Percentiles rank a stretch among this genome's conserved stretches.
Evolutionary conservation across 2,329 filamentous ascomycete species (phyloP).

Genomic region (Colletotrichum kahawae): DNA sequence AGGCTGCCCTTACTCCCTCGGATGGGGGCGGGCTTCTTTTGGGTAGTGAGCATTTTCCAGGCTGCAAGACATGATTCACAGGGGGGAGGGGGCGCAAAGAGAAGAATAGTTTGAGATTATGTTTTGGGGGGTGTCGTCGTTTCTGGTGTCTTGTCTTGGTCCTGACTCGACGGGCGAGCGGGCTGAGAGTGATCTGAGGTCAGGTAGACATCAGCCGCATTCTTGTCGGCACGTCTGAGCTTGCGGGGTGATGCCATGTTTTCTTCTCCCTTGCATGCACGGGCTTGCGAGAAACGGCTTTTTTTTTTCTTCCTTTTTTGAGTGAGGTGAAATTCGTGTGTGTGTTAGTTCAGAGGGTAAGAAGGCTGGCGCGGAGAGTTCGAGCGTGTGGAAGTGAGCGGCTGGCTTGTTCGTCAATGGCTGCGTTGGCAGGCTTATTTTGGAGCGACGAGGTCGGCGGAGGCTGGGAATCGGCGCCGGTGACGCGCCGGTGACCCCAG

Average conservation of each 20-base stretch:
- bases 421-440: not conserved
- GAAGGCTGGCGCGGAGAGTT: constrained; percentile 42
- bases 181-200: not conserved
- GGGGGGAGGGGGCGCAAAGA: too few relatives aligned
- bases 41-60: not conserved
- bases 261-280: not conserved
- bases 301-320: not conserved
- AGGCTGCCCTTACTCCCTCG: not conserved
- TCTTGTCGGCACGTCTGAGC: not conserved
- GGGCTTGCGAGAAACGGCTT: not conserved
- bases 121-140: not conserved
- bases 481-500: not conserved
- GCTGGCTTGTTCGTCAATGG: not conserved
- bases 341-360: constrained; percentile 39
- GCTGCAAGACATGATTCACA: not conserved
- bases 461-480: constrained; percentile 4
- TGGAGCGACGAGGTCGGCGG: not conserved
- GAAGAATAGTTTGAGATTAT: not conserved
- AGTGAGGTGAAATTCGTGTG: not conserved
- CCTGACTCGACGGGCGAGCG: not conserved
- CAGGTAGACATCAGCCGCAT: not conserved
- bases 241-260: not conserved
- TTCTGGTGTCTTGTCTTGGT: not conserved
- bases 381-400: constrained; percentile 52
- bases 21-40: not conserved